These are phyloP conservation scores for Aspergillus tamarii DNA, from an alignment of 2,329 filamentous ascomycete species.

Conservation along the genomic window DNA sequence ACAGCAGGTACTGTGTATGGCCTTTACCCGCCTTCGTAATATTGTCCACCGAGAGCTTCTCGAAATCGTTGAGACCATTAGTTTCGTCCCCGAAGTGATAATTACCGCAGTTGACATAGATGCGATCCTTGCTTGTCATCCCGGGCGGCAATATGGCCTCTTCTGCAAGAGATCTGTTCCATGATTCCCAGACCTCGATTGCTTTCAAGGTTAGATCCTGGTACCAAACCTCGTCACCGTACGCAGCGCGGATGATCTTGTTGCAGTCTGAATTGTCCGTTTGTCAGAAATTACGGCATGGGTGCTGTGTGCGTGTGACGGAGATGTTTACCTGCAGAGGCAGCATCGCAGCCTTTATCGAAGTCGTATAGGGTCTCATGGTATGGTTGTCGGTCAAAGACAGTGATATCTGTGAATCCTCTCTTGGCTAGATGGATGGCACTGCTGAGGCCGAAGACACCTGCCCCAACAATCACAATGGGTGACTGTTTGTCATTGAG, in stretches of 20 bases:
- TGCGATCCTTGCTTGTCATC: constrained; percentile 38
- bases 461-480: constrained; percentile 48
- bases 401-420: constrained; percentile 52
- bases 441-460: constrained; percentile 48
- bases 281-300: constrained; percentile 41
- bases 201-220: constrained; percentile 51
- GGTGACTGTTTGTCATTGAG: constrained; percentile 13
- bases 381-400: constrained; percentile 54
- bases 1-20: constrained; percentile 41
- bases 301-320: neutral
- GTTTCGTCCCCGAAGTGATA: constrained; percentile 17
- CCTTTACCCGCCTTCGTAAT: constrained; percentile 40
- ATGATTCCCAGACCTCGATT: constrained; percentile 46
- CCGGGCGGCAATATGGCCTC: constrained; percentile 39
- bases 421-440: constrained; percentile 48
- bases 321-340: constrained; percentile 42
- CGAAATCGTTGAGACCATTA: constrained; percentile 31
- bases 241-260: constrained; percentile 50
- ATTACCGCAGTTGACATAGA: constrained; percentile 47
- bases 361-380: constrained; percentile 47
- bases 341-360: constrained; percentile 46
- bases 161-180: constrained; percentile 42
- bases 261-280: constrained; percentile 40
- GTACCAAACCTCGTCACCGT: constrained; percentile 51
- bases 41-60: constrained; percentile 40